Conservation (phyloP, 73 alveolate species). For the Strombidium stylifer region DNA sequence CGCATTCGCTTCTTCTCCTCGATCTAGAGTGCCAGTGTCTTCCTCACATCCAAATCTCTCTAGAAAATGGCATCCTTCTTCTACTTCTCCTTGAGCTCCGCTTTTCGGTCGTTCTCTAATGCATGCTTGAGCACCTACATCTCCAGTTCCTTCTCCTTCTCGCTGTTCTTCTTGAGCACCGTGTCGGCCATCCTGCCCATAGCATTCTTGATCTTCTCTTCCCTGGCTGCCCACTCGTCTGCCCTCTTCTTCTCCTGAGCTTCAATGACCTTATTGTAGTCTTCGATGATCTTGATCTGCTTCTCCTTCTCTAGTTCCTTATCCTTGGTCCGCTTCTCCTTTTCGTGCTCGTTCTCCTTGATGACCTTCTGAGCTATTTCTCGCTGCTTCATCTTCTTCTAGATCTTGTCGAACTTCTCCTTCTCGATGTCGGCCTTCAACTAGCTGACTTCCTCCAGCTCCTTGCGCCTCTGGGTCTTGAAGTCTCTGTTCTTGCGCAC, state of each 20-base stretch:
- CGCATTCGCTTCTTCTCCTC: neutral
- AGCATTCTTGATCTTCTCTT: conserved; percentile 11
- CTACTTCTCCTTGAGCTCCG: conserved; percentile 3
- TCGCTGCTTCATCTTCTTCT: conserved; percentile 8
- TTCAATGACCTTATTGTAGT: neutral
- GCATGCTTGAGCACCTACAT: conserved; percentile 1
- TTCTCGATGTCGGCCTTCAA: conserved; percentile 7
- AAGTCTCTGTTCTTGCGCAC: neutral
- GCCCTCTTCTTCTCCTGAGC: conserved; percentile 17
- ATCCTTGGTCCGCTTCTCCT: neutral
- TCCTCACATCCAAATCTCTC: conserved; percentile 8
- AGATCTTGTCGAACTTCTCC: conserved; percentile 1
- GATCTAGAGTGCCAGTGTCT: conserved; percentile 1
- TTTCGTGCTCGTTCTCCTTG: conserved; percentile 18
- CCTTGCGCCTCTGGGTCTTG: neutral
- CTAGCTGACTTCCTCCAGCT: conserved; percentile 7
- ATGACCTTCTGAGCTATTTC: conserved; percentile 16
- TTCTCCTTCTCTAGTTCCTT: conserved; percentile 6
- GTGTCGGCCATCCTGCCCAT: conserved; percentile 29
- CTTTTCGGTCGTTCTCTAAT: neutral
- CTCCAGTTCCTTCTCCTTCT: conserved; percentile 14
- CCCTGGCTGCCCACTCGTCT: conserved; percentile 18
- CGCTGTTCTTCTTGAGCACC: conserved; percentile 17
- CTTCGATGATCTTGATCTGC: conserved; percentile 7
- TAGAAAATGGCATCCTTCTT: neutral